A percentile compares a stretch with the other conserved stretches of the same genome.
Evolutionary conservation across 768 basidiomycete species (phyloP).

Genomic region (Boletellus ananas): DNA sequence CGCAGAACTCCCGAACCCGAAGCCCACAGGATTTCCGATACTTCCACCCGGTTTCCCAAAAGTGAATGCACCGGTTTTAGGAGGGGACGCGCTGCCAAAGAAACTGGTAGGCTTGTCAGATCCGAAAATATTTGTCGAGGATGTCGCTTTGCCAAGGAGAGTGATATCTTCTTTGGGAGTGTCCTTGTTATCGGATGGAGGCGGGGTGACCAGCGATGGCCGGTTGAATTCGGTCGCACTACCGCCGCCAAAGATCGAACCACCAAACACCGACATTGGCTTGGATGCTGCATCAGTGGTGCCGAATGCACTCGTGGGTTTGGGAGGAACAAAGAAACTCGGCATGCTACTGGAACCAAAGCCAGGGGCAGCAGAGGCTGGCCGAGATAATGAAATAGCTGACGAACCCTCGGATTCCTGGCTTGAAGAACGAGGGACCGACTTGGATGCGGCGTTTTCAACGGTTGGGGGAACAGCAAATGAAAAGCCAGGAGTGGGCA

Average conservation of each 20-base stretch:
- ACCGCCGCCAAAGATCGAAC: slow-evolving; percentile 23
- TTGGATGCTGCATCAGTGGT: slow-evolving; percentile 19
- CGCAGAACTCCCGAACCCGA: slow-evolving; percentile 38
- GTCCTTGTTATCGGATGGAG: slow-evolving; percentile 11
- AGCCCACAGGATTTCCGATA: slow-evolving; percentile 63
- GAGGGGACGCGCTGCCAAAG: slow-evolving; percentile 29
- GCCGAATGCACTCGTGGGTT: slow-evolving; percentile 15
- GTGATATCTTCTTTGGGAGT: slow-evolving; percentile 9
- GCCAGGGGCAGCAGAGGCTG: slow-evolving; percentile 9
- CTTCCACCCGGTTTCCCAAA: slow-evolving; percentile 40
- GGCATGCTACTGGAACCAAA: slow-evolving; percentile 16
- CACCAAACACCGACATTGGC: slow-evolving; percentile 24
- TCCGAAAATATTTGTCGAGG: slow-evolving; percentile 19
- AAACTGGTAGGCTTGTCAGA: slow-evolving; percentile 23
- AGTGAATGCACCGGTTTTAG: slow-evolving; percentile 22
- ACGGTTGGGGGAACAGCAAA: slow-evolving; percentile 8
- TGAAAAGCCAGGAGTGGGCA: slow-evolving; percentile 18
- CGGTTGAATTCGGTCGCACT: slow-evolving; percentile 13
- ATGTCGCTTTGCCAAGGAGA: slow-evolving; percentile 19
- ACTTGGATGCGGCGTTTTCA: slow-evolving; percentile 8
- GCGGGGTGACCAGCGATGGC: slow-evolving; percentile 8
- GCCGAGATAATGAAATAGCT: slow-evolving; percentile 4
- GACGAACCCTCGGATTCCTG: slow-evolving; percentile 12
- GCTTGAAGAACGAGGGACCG: slow-evolving; percentile 2
- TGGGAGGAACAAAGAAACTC: slow-evolving; percentile 23